Evolutionary conservation across 2,329 filamentous ascomycete species (phyloP).

Genomic region (Neofusicoccum cordaticola): DNA sequence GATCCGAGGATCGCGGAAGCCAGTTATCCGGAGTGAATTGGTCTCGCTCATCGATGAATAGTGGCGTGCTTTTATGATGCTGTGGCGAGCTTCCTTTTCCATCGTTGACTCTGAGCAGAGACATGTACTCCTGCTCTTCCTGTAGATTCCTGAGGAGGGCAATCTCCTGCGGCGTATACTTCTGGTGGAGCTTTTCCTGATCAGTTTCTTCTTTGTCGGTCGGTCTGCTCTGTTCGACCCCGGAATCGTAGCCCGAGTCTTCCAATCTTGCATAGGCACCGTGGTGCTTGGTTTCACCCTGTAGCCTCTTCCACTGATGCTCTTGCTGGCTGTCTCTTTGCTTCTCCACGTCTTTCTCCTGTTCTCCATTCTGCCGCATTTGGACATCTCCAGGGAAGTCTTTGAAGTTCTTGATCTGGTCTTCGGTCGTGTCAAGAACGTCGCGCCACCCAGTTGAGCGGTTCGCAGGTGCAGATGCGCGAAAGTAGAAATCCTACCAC

Average conservation of each 20-base stretch:
- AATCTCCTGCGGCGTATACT: slow-evolving; percentile 44
- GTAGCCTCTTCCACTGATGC: slow-evolving; percentile 30
- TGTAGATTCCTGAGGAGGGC: slow-evolving; percentile 42
- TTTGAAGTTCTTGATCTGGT: slow-evolving; percentile 49
- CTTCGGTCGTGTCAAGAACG: slow-evolving; percentile 49
- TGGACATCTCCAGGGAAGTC: slow-evolving; percentile 36
- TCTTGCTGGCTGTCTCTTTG: slow-evolving; percentile 8
- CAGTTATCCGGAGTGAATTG: slow-evolving; percentile 55
- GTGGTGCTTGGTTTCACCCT: slow-evolving; percentile 37
- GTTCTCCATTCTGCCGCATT: background rate
- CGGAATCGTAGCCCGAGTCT: slow-evolving; percentile 19
- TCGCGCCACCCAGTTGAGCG: slow-evolving; percentile 50
- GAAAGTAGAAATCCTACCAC: slow-evolving; percentile 41
- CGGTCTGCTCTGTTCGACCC: slow-evolving; percentile 22
- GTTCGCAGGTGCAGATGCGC: slow-evolving; percentile 27
- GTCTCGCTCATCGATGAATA: slow-evolving; percentile 49
- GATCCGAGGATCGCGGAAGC: slow-evolving; percentile 47
- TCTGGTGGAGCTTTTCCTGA: slow-evolving; percentile 33
- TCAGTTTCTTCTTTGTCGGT: slow-evolving; percentile 19
- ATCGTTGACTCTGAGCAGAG: slow-evolving; percentile 42
- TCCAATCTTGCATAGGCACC: slow-evolving; percentile 32
- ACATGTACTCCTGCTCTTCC: slow-evolving; percentile 45
- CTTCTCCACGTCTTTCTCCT: background rate
- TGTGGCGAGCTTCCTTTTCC: slow-evolving; percentile 41
- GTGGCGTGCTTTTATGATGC: slow-evolving; percentile 27